Base-by-base conservation (phyloP, 805 yeast genomes). In the Scheffersomyces coipomensis region DNA sequence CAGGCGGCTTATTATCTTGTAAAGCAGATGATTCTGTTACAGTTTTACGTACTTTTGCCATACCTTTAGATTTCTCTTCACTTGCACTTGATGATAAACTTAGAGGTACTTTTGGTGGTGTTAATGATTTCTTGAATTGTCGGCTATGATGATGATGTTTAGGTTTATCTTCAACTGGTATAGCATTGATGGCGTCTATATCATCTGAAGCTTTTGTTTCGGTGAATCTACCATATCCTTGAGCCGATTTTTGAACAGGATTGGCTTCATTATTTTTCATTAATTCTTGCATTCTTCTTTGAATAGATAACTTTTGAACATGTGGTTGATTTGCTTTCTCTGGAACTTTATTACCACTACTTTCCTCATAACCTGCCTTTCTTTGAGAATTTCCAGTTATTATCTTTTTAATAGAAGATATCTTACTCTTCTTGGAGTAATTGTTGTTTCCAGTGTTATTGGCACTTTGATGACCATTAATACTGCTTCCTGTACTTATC, bases 151-250 rank as follows among this genome's bases (percentile, higher is more conserved):
- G 26, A 26, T 8, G 29, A 16, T 21, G 30, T 34, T 30, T 35
- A 17, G 8, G 34, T 25, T 33, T n/a, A 29, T 21, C 33, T 17
- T 33, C 34, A 16, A 30, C 22, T 19, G 26, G 45, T 34, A 30
- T 39, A 41, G 45, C 44, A 45, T 64, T 64, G 12, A 64, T 64
- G 3, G 64, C 63, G 6, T 54, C 56, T 13, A 64, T 43, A 25
- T 64, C 69, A 13, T 66, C 71, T 12, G 52, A 64, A 33, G 56
- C 68, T 35, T 53, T 55, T 10, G 34, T 23, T 35, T 74, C 83
- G 0, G 90, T 81, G 54, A 75, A 86, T 55, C 79, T 78, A 6
- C 96, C 96, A 58, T 89, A 88, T 0, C 96, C 96, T 4, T 71
- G 60, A 0, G 96, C 96, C 0, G 91, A 81, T 49, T 77, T 82